Base-by-base conservation (phyloP, 164 flowering plant genomes). In the Magnolia kwangsiensis region DNA sequence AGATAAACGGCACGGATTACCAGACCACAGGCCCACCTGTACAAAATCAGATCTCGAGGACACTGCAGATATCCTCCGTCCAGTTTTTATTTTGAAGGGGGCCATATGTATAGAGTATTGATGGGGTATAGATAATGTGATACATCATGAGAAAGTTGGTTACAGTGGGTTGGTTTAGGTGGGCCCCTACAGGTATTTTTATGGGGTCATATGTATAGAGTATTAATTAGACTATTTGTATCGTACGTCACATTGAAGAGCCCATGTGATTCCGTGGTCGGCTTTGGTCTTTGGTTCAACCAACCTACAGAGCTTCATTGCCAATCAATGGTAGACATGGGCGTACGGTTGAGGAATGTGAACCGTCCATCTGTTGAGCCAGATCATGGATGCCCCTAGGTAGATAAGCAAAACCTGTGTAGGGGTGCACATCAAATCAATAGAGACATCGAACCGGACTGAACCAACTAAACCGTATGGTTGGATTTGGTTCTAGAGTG, bases 91-190 rank as follows among this genome's bases (percentile, higher is more conserved):
- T 37, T 37, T 13, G 3, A 55, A 1, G 61, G 61, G 2, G 61
- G 18, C 0, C 61, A 7, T 10, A 55, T 1, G 18, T 16, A 55
- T 55, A 10, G 3, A 10, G 18, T 37, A 55, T 55, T 10, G 3
- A 55, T 55, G 61, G 61, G 13, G 18, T 55, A 16, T 55, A 55
- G 61, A 55, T 8, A 7, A 55, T 13, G 18, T 10, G 18, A 55
- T 55, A 55, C 68, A 65, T 65, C n/a, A 31, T 68, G 21, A 14
- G 50, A 37, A 68, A 68, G 71, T 68, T 68, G 50, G 71, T 68
- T 68, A 37, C 71, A 18, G n/a, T 68, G 49, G 71, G 13, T 68
- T 37, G 14, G 50, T 68, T 68, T 27, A n/a, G 50, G n/a, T 18
- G 67, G 67, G 67, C 18, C 67, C 23, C 11, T 19, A n/a, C n/a